These are phyloP conservation scores for Coccomyxa subellipsoidea DNA, from an alignment of 163 green algal genomes.

Conservation along the genomic window DNA sequence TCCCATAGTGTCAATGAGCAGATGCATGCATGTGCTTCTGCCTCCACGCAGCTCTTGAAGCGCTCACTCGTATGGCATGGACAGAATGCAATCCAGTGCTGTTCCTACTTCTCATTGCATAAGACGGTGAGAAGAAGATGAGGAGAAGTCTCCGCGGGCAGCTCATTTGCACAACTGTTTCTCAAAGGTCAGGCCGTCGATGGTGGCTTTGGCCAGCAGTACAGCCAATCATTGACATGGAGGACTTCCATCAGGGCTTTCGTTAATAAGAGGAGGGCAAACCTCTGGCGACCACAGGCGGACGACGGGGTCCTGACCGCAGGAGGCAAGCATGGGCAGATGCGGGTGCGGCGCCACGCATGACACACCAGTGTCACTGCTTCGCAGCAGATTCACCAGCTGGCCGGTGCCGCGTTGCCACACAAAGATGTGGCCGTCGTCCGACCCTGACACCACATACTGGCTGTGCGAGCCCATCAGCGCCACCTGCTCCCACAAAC, in stretches of 20 bases:
- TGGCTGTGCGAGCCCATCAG: constrained; percentile 27
- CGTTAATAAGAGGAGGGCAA: too few relatives aligned
- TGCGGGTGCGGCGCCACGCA: constrained; percentile 30
- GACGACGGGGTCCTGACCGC: background rate
- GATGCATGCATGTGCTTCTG: background rate
- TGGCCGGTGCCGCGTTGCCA: constrained; percentile 30
- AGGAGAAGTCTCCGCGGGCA: too few relatives aligned
- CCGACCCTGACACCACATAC: constrained; percentile 41
- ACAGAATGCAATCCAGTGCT: background rate
- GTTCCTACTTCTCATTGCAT: background rate
- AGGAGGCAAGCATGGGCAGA: constrained; percentile 34
- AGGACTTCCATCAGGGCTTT: too few relatives aligned
- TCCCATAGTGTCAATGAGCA: background rate
- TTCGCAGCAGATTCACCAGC: constrained; percentile 28
- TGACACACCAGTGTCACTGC: constrained; percentile 8
- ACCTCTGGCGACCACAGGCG: constrained; percentile 11
- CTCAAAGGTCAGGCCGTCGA: too few relatives aligned
- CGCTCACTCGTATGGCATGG: background rate
- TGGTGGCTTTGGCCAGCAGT: too few relatives aligned
- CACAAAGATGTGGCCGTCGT: constrained; percentile 45
- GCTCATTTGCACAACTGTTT: too few relatives aligned
- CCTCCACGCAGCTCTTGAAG: background rate
- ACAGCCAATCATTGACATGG: too few relatives aligned
- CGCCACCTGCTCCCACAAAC: constrained; percentile 17
- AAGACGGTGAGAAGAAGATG: too few relatives aligned